Percentiles rank a stretch among this genome's conserved stretches.
These are phyloP conservation scores for Penicillium sp. DNA, from an alignment of 2,329 filamentous ascomycete genomes.

Conservation along the genomic window DNA sequence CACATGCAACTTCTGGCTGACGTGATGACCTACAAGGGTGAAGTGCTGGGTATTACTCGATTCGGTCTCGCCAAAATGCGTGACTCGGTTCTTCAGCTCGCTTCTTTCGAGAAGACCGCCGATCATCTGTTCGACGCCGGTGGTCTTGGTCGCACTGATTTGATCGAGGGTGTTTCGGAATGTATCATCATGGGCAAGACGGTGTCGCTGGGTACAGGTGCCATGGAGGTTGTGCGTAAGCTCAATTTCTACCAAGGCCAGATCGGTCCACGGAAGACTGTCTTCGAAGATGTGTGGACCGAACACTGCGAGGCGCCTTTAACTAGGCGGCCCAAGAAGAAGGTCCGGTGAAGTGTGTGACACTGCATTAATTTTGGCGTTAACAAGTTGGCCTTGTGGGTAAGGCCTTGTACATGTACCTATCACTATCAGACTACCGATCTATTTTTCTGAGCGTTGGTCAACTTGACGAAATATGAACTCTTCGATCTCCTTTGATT, in stretches of 20 bases:
- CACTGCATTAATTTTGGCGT: slow-evolving; percentile 26
- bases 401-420: slow-evolving; percentile 26
- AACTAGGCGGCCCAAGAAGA: slow-evolving; percentile 16
- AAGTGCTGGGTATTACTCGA: slow-evolving; percentile 92
- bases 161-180: slow-evolving; percentile 90
- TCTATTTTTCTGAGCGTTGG: slow-evolving; percentile 12
- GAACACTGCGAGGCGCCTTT: slow-evolving; percentile 29
- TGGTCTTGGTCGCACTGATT: slow-evolving; percentile 85
- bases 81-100: slow-evolving; percentile 88
- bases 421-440: slow-evolving; percentile 9
- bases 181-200: slow-evolving; percentile 99
- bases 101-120: slow-evolving; percentile 96
- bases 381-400: slow-evolving; percentile 13
- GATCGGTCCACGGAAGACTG: slow-evolving; percentile 57
- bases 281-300: slow-evolving; percentile 67
- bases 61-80: slow-evolving; percentile 97
- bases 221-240: slow-evolving; percentile 82
- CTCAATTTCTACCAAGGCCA: slow-evolving; percentile 67
- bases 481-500: background rate
- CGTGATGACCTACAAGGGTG: slow-evolving; percentile 98
- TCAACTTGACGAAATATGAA: slow-evolving; percentile 7
- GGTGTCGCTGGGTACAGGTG: slow-evolving; percentile 86
- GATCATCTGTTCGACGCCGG: slow-evolving; percentile 97
- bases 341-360: slow-evolving; percentile 15
- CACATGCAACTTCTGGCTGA: slow-evolving; percentile 98